Evolutionary conservation across 257 asterid species (phyloP).

Genomic region (Solanum appendiculatum): DNA sequence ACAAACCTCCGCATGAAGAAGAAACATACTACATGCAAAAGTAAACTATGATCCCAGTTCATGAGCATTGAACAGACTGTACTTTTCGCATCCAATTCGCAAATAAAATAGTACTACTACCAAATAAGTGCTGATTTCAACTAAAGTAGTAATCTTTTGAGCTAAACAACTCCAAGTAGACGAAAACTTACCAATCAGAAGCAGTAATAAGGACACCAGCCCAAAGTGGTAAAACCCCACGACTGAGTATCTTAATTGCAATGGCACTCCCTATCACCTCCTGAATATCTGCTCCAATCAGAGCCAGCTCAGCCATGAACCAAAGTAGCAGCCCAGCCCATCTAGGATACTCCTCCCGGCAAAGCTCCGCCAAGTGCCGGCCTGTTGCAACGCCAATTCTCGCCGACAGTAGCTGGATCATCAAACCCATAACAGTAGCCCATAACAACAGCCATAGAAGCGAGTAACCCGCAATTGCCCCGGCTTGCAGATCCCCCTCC

Average conservation of each 20-base stretch:
- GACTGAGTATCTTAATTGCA: conserved; percentile 81
- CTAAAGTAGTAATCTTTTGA: neutral
- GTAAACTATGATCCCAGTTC: neutral
- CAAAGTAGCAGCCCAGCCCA: conserved; percentile 78
- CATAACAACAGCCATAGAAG: conserved; percentile 77
- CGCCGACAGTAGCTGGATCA: conserved; percentile 76
- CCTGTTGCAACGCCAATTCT: conserved; percentile 93
- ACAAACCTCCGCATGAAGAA: neutral
- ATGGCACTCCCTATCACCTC: conserved; percentile 97
- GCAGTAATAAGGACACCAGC: conserved; percentile 90
- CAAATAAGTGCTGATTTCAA: neutral
- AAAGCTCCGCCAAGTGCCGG: conserved; percentile 84
- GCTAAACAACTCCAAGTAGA: neutral
- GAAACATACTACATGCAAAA: neutral
- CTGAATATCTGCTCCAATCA: conserved; percentile 94
- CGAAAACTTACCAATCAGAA: conserved; percentile 62
- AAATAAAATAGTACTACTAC: neutral
- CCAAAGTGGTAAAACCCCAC: conserved; percentile 71
- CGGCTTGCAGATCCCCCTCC: conserved; percentile 95
- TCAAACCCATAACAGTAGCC: conserved; percentile 85
- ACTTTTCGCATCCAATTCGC: neutral
- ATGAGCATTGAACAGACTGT: neutral
- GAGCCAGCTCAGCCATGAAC: conserved; percentile 91
- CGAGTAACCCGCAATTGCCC: conserved; percentile 93
- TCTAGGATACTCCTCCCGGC: conserved; percentile 80